Evolutionary conservation across 31 red algal species (phyloP).

Genomic region (Endocladia muricata): DNA sequence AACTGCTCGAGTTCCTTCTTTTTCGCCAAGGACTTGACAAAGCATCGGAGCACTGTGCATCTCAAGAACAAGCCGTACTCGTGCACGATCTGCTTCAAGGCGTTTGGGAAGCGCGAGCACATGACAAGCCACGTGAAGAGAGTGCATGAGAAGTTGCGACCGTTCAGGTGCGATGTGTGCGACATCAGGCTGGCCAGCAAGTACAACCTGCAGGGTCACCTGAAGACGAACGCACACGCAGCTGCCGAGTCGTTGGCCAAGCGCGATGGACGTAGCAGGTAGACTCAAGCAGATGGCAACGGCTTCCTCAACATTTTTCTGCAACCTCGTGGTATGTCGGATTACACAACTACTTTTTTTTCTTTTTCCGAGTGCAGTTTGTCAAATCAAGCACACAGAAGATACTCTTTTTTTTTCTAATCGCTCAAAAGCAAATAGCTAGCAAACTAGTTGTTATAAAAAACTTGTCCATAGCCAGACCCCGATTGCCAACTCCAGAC

Average conservation of each 20-base stretch:
- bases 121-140: conserved; percentile 77
- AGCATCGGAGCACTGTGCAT: conserved; percentile 62
- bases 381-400: too few relatives aligned
- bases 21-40: conserved; percentile 57
- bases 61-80: conserved; percentile 49
- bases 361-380: too few relatives aligned
- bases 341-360: too few relatives aligned
- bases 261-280: too few relatives aligned
- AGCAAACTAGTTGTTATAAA: too few relatives aligned
- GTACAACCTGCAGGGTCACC: conserved; percentile 65
- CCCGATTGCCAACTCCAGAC: too few relatives aligned
- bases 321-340: too few relatives aligned
- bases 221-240: conserved; percentile 50
- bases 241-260: conserved; percentile 18
- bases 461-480: too few relatives aligned
- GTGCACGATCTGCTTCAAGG: conserved; percentile 32
- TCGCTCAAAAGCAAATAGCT: too few relatives aligned
- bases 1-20: conserved; percentile 51
- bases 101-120: conserved; percentile 71
- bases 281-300: too few relatives aligned
- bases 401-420: too few relatives aligned
- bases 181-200: conserved; percentile 57
- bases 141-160: conserved; percentile 60
- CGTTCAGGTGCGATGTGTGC: conserved; percentile 56
- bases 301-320: too few relatives aligned